Conservation (phyloP, 441 rosid species). For the Erodium texanum region DNA sequence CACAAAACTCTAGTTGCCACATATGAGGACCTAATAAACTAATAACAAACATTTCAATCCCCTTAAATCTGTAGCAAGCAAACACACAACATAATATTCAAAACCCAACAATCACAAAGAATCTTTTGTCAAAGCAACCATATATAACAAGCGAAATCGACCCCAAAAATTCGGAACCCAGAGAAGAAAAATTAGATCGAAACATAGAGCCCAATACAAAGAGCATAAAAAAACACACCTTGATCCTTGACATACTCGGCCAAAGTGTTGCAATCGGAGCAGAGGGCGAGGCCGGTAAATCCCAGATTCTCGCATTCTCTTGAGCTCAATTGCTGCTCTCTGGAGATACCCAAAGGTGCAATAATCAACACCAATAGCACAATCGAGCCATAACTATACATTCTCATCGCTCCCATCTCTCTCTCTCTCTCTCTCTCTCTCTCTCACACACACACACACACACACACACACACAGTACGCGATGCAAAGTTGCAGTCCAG, state of each 20-base stretch:
- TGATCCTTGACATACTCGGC: slow-evolving; percentile 79
- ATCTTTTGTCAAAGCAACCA: too few species aligned
- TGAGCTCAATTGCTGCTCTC: slow-evolving; percentile 46
- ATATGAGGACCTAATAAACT: neutral
- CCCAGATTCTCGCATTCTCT: slow-evolving; percentile 78
- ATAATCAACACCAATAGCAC: slow-evolving; percentile 1
- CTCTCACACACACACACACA: neutral
- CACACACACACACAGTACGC: too few species aligned
- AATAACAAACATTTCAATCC: too few species aligned
- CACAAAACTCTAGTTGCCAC: neutral
- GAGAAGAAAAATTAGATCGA: neutral
- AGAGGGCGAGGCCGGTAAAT: slow-evolving; percentile 80
- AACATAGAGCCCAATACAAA: too few species aligned
- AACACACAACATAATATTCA: too few species aligned
- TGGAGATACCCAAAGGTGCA: slow-evolving; percentile 26
- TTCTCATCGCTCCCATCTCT: neutral
- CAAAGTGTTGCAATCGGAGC: slow-evolving; percentile 78
- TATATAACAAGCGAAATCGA: too few species aligned
- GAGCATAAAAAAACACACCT: slow-evolving; percentile 31
- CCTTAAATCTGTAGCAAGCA: too few species aligned
- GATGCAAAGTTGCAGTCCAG: too few species aligned
- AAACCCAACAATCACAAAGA: too few species aligned
- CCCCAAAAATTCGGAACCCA: slow-evolving; percentile 9
- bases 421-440: neutral
- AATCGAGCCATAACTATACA: neutral